phyloP scores from a whole-genome alignment of 345 rosid genomes.

The Passiflora organensis region DNA sequence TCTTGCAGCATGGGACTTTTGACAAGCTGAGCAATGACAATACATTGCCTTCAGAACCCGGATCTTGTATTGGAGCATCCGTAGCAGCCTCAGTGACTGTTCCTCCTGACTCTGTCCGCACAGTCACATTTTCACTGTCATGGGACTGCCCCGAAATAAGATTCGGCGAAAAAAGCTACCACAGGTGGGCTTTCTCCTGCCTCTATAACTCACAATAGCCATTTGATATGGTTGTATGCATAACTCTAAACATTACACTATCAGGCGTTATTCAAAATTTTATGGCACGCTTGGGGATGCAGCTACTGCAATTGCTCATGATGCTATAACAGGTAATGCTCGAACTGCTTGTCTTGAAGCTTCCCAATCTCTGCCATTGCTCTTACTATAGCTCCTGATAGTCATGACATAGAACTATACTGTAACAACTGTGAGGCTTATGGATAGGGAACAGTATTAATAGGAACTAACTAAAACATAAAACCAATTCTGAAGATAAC shows the following conservation, averaged over 20 bases:
- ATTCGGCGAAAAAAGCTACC: constrained; percentile 64
- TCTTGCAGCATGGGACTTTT: constrained; percentile 61
- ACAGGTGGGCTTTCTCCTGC: constrained; percentile 39
- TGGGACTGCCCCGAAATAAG: constrained; percentile 92
- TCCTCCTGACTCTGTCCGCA: constrained; percentile 43
- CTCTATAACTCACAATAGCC: not conserved
- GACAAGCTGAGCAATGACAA: constrained; percentile 31
- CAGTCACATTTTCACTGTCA: constrained; percentile 73
- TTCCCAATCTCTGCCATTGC: too few relatives aligned
- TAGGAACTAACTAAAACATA: too few relatives aligned
- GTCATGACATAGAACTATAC: too few relatives aligned
- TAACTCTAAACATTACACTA: constrained; percentile 2
- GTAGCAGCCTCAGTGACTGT: constrained; percentile 68
- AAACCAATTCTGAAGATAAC: too few relatives aligned
- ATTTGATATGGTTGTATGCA: not conserved
- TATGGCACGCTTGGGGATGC: constrained; percentile 70
- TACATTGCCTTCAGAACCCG: constrained; percentile 46
- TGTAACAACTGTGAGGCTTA: too few relatives aligned
- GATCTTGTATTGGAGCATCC: constrained; percentile 88
- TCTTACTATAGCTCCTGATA: too few relatives aligned
- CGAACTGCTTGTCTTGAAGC: not conserved
- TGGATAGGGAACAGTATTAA: too few relatives aligned
- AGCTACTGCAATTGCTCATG: constrained; percentile 74
- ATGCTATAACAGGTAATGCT: constrained; percentile 32
- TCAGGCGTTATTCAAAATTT: constrained; percentile 82